Conservation (phyloP, 2,329 filamentous ascomycete species). For the Phoma herbarum region DNA sequence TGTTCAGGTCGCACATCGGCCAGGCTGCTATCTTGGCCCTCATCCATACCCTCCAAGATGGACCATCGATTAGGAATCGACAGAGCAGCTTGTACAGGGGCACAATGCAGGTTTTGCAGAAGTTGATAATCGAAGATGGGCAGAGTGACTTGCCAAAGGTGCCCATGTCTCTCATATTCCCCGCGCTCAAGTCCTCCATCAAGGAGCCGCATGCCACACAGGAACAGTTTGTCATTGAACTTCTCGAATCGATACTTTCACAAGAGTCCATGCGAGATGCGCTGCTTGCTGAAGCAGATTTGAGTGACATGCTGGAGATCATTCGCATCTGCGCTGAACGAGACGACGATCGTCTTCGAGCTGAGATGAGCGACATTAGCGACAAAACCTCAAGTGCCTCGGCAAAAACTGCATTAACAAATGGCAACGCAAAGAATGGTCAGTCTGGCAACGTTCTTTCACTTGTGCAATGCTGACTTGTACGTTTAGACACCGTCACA, state of each 20-base stretch:
- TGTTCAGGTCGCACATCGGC: slow-evolving; percentile 77
- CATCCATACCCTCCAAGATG: slow-evolving; percentile 61
- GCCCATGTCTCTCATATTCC: slow-evolving; percentile 46
- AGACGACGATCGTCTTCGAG: slow-evolving; percentile 37
- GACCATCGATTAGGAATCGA: slow-evolving; percentile 34
- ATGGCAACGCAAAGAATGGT: slow-evolving; percentile 19
- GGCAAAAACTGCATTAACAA: slow-evolving; percentile 18
- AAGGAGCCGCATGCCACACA: slow-evolving; percentile 38
- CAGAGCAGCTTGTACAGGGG: slow-evolving; percentile 42
- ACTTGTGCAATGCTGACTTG: background rate
- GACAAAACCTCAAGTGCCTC: slow-evolving; percentile 47
- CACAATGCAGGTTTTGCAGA: slow-evolving; percentile 42
- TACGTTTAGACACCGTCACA: slow-evolving; percentile 9
- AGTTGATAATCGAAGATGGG: slow-evolving; percentile 46
- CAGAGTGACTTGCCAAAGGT: slow-evolving; percentile 46
- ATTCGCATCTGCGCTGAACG: slow-evolving; percentile 62
- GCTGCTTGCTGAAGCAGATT: slow-evolving; percentile 72
- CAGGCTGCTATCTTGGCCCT: slow-evolving; percentile 73
- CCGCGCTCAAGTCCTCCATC: slow-evolving; percentile 46
- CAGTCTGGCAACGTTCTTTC: background rate
- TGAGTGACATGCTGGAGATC: slow-evolving; percentile 68
- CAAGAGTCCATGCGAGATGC: slow-evolving; percentile 64
- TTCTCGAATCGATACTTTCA: slow-evolving; percentile 53
- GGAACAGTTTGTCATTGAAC: slow-evolving; percentile 61
- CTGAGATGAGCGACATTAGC: slow-evolving; percentile 19